Conservation (phyloP, 2,329 filamentous ascomycete genomes). For the Calonectria pseudoturangicola region DNA sequence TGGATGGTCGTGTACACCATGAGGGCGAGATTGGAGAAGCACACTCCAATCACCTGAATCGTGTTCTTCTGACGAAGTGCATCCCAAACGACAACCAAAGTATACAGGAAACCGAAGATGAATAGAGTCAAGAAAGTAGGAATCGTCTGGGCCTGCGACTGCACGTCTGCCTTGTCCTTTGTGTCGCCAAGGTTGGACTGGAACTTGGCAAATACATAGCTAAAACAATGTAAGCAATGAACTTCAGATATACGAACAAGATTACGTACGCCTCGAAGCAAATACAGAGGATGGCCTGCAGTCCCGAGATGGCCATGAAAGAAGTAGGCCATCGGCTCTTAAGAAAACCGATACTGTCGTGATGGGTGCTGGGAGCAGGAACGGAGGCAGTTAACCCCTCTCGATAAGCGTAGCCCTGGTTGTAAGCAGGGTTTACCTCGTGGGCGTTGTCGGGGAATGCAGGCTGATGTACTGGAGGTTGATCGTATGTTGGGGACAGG, state of each 20-base stretch:
- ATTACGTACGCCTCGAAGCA: conserved; percentile 87
- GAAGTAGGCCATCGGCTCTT: conserved; percentile 91
- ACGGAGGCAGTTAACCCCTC: conserved; percentile 60
- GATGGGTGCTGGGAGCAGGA: conserved; percentile 57
- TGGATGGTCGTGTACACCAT: conserved; percentile 96
- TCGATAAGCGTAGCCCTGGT: conserved; percentile 62
- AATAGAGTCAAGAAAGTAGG: conserved; percentile 97
- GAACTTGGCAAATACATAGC: conserved; percentile 93
- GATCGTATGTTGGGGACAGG: conserved; percentile 44
- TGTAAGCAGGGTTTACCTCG: conserved; percentile 55
- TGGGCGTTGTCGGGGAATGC: conserved; percentile 56
- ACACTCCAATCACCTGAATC: conserved; percentile 97
- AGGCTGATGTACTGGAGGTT: conserved; percentile 54
- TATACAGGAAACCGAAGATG: conserved; percentile 97
- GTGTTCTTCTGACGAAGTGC: conserved; percentile 96
- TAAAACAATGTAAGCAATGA: conserved; percentile 61
- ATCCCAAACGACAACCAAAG: conserved; percentile 93
- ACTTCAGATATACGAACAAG: background rate
- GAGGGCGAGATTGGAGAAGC: conserved; percentile 92
- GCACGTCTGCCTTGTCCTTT: conserved; percentile 62
- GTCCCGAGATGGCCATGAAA: conserved; percentile 83
- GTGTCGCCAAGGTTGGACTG: conserved; percentile 75
- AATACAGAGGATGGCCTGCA: conserved; percentile 88
- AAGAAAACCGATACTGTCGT: conserved; percentile 79
- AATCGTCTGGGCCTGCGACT: conserved; percentile 81